phyloP scores from a whole-genome alignment of 164 flowering plant species.

The Tetracentron sinense region DNA sequence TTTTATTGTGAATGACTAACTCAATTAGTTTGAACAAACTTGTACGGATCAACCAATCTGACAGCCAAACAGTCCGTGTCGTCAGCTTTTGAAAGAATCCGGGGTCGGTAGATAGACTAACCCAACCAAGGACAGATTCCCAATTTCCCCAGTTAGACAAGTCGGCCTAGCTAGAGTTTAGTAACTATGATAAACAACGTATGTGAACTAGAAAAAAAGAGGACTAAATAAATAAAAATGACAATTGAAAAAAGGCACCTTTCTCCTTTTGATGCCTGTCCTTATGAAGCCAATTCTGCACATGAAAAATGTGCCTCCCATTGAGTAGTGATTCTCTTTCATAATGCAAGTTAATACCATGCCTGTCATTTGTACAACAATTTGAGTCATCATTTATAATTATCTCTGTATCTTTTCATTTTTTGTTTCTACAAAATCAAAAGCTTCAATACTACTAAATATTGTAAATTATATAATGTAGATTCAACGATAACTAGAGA shows the following conservation, averaged over 20 bases:
- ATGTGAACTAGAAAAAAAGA: not conserved
- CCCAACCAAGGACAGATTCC: too few species aligned
- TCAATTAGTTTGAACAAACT: too few species aligned
- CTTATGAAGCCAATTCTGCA: conserved; percentile 42
- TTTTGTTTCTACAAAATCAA: too few species aligned
- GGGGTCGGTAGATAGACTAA: too few species aligned
- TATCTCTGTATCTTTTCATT: not conserved
- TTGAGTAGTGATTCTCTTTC: conserved; percentile 36
- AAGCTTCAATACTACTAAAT: too few species aligned
- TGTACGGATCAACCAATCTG: too few species aligned
- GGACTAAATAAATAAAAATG: not conserved
- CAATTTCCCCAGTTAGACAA: too few species aligned
- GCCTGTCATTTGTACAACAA: conserved; percentile 28
- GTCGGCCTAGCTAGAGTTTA: too few species aligned
- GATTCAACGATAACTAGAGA: not conserved
- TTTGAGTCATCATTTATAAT: not conserved
- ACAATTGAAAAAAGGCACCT: conserved; percentile 31
- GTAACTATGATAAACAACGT: too few species aligned
- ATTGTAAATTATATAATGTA: not conserved
- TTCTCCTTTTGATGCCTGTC: conserved; percentile 26
- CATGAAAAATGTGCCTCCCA: conserved; percentile 44
- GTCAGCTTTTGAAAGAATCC: too few species aligned
- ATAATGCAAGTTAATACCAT: conserved; percentile 38
- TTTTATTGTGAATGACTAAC: too few species aligned
- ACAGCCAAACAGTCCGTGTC: too few species aligned